phyloP scores from a whole-genome alignment of 116 monocot genomes.

The Dioscorea cayenensis region DNA sequence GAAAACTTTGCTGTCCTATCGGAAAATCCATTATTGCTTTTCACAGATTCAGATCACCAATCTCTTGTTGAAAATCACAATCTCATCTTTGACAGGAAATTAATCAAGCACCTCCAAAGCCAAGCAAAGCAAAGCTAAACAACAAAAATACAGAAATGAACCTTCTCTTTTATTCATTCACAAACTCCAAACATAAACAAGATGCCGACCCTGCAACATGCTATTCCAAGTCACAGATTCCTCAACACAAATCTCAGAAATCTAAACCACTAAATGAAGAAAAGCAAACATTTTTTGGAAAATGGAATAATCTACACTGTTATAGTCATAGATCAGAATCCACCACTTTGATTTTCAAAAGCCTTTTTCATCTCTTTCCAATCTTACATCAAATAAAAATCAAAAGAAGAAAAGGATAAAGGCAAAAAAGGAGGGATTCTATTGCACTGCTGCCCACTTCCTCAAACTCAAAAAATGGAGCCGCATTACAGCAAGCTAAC shows the following conservation, averaged over 20 bases:
- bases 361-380: neutral
- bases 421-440: neutral
- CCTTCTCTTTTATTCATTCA: neutral
- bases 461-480: neutral
- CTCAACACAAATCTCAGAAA: neutral
- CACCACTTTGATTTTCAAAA: neutral
- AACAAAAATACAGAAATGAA: too few relatives aligned
- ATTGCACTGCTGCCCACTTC: neutral
- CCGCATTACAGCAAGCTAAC: neutral
- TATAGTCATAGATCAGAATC: neutral
- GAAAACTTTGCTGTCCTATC: conserved; percentile 36
- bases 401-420: neutral
- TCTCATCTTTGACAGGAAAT: neutral
- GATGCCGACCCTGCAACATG: neutral
- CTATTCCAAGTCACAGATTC: neutral
- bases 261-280: neutral
- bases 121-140: too few relatives aligned
- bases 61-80: neutral
- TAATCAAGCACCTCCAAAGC: neutral
- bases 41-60: neutral
- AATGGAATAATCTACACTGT: too few relatives aligned
- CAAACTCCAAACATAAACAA: neutral
- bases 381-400: neutral
- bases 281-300: too few relatives aligned
- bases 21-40: conserved; percentile 36